Percentiles rank a stretch among this genome's conserved stretches.
phyloP scores from a whole-genome alignment of 441 rosid species.

The Aquilaria agallochum region DNA sequence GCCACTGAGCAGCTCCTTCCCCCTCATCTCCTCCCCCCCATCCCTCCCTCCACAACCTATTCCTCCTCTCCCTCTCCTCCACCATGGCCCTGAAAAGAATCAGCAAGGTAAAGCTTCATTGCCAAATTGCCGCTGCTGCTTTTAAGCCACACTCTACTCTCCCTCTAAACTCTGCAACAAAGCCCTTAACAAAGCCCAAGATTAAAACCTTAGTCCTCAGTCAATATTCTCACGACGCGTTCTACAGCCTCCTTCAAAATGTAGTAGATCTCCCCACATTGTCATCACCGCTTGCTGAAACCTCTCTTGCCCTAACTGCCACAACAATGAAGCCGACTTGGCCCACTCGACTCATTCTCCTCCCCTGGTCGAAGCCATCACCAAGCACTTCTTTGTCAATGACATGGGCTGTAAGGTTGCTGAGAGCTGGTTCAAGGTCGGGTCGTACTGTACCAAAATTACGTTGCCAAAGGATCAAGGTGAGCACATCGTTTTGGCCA shows the following conservation, averaged over 20 bases:
- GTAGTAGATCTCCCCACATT: constrained; percentile 65
- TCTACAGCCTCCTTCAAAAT: constrained; percentile 48
- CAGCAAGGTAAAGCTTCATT: constrained; percentile 12
- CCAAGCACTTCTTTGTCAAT: constrained; percentile 44
- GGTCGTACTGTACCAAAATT: constrained; percentile 42
- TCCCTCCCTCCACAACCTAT: no score
- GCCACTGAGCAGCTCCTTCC: no score
- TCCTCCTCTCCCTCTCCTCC: no score
- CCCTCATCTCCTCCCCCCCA: no score
- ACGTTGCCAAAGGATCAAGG: constrained; percentile 25
- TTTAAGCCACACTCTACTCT: constrained; percentile 20
- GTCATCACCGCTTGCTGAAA: constrained; percentile 72
- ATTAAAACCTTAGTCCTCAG: constrained; percentile 62
- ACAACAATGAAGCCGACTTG: constrained; percentile 7
- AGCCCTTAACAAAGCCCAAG: constrained; percentile 40
- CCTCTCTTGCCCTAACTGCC: constrained; percentile 24
- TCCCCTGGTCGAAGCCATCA: constrained; percentile 20
- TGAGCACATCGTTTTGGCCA: constrained; percentile 59
- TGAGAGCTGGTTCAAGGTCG: constrained; percentile 53
- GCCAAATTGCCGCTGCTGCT: constrained; percentile 14
- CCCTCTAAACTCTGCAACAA: constrained; percentile 16
- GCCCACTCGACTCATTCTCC: constrained; percentile 5
- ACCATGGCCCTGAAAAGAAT: constrained; percentile 12
- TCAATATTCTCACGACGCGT: constrained; percentile 54
- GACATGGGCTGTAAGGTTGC: constrained; percentile 57